Percentiles rank a stretch among this genome's conserved stretches.
Conservation (phyloP, 345 rosid species). For the Eucalyptus polyanthemos region DNA sequence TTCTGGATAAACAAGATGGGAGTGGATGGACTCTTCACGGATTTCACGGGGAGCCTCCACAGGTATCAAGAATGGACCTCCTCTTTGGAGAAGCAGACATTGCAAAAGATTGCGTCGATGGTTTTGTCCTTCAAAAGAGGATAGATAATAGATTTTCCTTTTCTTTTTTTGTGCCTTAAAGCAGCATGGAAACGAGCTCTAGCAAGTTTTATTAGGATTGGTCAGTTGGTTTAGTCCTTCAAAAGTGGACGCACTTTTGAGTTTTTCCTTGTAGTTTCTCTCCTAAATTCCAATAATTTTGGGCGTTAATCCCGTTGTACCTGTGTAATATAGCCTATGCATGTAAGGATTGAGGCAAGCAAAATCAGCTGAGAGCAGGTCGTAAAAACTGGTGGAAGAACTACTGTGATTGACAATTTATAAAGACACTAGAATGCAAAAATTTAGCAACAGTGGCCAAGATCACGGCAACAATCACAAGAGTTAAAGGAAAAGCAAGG, state of each 20-base stretch:
- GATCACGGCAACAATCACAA: not conserved
- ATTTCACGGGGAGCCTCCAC: slow-evolving; percentile 33
- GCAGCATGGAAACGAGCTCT: not conserved
- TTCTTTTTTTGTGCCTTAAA: not conserved
- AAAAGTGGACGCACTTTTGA: not conserved
- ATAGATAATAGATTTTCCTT: not conserved
- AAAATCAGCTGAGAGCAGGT: not conserved
- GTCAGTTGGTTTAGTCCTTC: not conserved
- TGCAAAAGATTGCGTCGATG: not conserved
- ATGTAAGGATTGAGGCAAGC: not conserved
- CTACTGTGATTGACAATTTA: not conserved
- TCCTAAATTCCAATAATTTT: not conserved
- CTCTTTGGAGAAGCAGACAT: not conserved
- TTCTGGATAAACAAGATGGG: slow-evolving; percentile 34
- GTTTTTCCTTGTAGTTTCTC: not conserved
- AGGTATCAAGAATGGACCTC: slow-evolving; percentile 16
- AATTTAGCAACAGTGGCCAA: not conserved
- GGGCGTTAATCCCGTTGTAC: not conserved
- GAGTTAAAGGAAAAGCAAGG: not conserved
- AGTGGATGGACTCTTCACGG: slow-evolving; percentile 37
- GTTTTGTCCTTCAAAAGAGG: not conserved
- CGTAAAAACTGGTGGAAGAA: not conserved
- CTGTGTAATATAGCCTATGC: not conserved
- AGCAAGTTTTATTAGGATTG: not conserved
- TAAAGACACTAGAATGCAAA: not conserved